These are phyloP conservation scores for Anthostomella pinea DNA, from an alignment of 2,329 filamentous ascomycete species.

Conservation along the genomic window DNA sequence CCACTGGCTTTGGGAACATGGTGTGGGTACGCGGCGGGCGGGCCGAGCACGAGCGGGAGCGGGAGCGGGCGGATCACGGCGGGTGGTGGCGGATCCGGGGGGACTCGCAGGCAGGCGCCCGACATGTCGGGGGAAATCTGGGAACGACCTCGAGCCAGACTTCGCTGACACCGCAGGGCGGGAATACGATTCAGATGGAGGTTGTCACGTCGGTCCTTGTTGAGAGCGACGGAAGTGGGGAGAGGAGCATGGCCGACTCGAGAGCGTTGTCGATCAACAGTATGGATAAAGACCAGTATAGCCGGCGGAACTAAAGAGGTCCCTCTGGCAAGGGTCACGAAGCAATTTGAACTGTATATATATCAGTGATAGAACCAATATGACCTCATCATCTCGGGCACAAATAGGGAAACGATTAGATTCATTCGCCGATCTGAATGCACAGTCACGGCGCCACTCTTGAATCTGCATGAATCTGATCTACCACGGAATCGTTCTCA, in stretches of 20 bases:
- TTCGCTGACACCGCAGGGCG: conserved; percentile 18
- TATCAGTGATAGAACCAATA: too few relatives aligned
- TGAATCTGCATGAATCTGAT: too few relatives aligned
- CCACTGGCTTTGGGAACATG: conserved; percentile 29
- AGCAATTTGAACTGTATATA: too few relatives aligned
- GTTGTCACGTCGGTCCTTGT: conserved; percentile 29
- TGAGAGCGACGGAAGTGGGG: conserved; percentile 17
- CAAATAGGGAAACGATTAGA: too few relatives aligned
- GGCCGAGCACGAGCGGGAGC: conserved; percentile 9
- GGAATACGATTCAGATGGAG: conserved; percentile 30
- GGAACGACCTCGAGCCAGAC: conserved; percentile 23
- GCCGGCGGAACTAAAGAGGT: too few relatives aligned
- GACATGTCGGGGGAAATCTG: conserved; percentile 9
- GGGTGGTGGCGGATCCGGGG: conserved; percentile 19
- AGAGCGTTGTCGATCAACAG: conserved; percentile 2
- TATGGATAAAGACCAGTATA: conserved; percentile 5
- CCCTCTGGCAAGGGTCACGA: too few relatives aligned
- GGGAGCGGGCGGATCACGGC: conserved; percentile 11
- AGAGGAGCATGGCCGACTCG: not conserved
- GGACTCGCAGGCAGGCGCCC: conserved; percentile 11
- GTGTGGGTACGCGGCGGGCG: conserved; percentile 29
- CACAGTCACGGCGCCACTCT: too few relatives aligned
- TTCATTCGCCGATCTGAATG: too few relatives aligned
- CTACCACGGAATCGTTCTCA: too few relatives aligned
- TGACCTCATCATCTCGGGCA: too few relatives aligned